Evolutionary conservation across 768 basidiomycete species (phyloP), one percentile per base, ranked within the genome.

Genomic region (Tulasnella sp.): DNA sequence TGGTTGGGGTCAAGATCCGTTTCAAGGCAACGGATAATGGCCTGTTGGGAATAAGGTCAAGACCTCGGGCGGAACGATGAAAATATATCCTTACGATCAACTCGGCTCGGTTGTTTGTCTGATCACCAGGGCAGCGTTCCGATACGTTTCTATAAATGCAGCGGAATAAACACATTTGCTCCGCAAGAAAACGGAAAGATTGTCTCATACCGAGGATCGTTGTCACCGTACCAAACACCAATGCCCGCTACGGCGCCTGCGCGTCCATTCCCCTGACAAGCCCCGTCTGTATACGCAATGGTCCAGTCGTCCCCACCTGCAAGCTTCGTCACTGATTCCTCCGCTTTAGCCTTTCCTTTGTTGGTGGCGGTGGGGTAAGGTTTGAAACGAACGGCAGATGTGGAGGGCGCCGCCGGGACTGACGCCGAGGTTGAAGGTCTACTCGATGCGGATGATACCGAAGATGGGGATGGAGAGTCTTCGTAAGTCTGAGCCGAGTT

Each of bases 21-120:
- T 83, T 98, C 94, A 6, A 98, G 85, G 26, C 92, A 88, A 26
- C 95, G 90, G 26, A 92, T 86, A 78, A 98, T 93, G 15, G 95
- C 94, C 96, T 97, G 82, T 10, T 37, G 76, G 42, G 18, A 77
- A 37, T 39, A 5, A 46, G 26, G 6, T 79, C 39, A 9, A 57
- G 77, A 18, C 4, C 16, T 44, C 77, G 18, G 79, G 57, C 73
- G 29, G 40, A 18, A 74, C n/a, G 16, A 26, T 15, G 70, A 44
- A 32, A 69, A 2, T 18, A 26, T 48, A 29, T 20, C 86, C 89
- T 76, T 77, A 94, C 96, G 76, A 95, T 90, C 42, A 97, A 86
- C 83, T 98, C 96, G 15, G 95, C 96, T 39, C 95, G 86, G 79
- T 95, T 95, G 82, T 96, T 96, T 1, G 94, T 95, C 82, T 95